These are phyloP conservation scores for Phylloporus gajari DNA, from an alignment of 1,284 basidiomycete species.

Conservation along the genomic window DNA sequence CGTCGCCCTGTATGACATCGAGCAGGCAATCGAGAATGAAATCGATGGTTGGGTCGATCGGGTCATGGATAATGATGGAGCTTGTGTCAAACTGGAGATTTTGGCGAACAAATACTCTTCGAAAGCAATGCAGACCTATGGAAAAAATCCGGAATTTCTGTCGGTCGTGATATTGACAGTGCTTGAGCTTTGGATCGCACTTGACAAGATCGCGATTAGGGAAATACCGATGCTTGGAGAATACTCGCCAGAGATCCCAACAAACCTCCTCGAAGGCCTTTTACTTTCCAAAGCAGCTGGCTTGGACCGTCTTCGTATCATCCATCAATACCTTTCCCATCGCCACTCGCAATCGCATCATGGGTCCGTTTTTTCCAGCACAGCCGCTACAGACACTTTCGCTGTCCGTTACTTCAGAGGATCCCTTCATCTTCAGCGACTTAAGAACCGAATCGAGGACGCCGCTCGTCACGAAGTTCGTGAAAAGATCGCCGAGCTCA, in stretches of 20 bases:
- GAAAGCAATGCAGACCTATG: constrained; percentile 39
- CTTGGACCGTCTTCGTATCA: constrained; percentile 38
- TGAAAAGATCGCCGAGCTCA: constrained; percentile 40
- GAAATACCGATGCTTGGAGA: constrained; percentile 47
- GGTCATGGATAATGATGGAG: constrained; percentile 16
- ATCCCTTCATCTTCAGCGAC: constrained; percentile 28
- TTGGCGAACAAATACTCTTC: constrained; percentile 42
- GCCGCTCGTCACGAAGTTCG: constrained; percentile 30
- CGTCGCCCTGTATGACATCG: constrained; percentile 46
- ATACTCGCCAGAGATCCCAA: constrained; percentile 58
- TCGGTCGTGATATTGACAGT: constrained; percentile 56
- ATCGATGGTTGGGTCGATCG: constrained; percentile 43
- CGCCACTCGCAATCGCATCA: constrained; percentile 32
- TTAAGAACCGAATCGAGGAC: constrained; percentile 45
- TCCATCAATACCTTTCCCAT: constrained; percentile 43
- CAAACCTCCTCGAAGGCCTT: constrained; percentile 49
- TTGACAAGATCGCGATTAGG: constrained; percentile 42
- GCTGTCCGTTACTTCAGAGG: constrained; percentile 42
- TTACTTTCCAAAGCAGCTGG: constrained; percentile 47
- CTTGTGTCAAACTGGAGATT: constrained; percentile 26
- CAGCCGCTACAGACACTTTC: constrained; percentile 33
- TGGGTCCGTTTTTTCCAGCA: constrained; percentile 34
- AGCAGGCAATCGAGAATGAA: constrained; percentile 36
- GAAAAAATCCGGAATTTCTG: constrained; percentile 48
- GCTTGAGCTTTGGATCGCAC: constrained; percentile 54